These are phyloP conservation scores for Cladophialophora bantiana DNA, from an alignment of 2,329 filamentous ascomycete species.

Conservation along the genomic window DNA sequence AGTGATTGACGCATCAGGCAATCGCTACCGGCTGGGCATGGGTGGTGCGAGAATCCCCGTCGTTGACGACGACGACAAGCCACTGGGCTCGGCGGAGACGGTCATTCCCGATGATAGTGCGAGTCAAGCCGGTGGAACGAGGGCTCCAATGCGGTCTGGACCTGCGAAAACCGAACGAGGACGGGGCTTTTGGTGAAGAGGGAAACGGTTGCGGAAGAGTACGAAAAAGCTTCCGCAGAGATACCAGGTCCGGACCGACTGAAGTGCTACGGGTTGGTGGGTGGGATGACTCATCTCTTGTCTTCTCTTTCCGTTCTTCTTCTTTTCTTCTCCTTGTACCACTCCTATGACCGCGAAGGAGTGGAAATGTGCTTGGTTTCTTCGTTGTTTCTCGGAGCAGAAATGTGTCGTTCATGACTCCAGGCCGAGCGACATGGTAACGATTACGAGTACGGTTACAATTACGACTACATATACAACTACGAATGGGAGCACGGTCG, in stretches of 20 bases:
- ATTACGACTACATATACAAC: no score
- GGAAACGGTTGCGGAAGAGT: background rate
- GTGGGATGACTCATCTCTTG: no score
- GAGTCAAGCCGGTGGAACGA: slow-evolving; percentile 32
- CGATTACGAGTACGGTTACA: no score
- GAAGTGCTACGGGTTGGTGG: no score
- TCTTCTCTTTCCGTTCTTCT: no score
- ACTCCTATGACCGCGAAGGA: no score
- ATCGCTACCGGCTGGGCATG: slow-evolving; percentile 31
- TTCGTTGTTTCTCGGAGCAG: no score
- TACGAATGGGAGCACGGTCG: no score
- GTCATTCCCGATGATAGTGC: slow-evolving; percentile 40
- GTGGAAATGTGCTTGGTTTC: no score
- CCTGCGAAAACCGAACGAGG: background rate
- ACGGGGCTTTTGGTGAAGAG: background rate
- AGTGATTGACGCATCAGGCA: slow-evolving; percentile 26
- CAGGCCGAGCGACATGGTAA: no score
- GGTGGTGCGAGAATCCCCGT: slow-evolving; percentile 38
- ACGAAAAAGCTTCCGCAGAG: background rate
- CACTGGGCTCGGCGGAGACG: slow-evolving; percentile 7
- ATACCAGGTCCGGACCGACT: background rate
- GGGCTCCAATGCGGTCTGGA: background rate
- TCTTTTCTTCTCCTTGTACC: no score
- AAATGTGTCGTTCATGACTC: no score
- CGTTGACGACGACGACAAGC: slow-evolving; percentile 11